A percentile compares a stretch with the other conserved stretches of the same genome.
Evolutionary conservation across 768 basidiomycete genomes (phyloP).

Genomic region (Pseudohyphozyma bogoriensis): DNA sequence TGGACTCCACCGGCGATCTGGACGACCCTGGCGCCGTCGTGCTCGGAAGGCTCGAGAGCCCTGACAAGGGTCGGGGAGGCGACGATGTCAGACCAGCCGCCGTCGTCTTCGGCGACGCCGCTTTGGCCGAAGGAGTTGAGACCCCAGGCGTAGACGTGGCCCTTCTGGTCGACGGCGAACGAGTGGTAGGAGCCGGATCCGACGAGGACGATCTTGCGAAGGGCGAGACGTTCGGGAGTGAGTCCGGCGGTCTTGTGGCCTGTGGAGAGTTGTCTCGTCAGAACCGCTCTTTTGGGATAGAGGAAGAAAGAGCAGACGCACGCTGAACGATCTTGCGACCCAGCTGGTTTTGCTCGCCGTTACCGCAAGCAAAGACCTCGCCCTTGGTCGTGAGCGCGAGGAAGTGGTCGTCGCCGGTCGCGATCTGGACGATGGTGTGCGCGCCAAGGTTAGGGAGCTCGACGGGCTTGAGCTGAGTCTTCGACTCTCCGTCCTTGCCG

Average conservation of each 20-base stretch:
- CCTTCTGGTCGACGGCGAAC: conserved; percentile 75
- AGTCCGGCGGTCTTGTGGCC: conserved; percentile 83
- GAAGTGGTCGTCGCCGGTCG: conserved; percentile 78
- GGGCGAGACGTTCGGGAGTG: conserved; percentile 69
- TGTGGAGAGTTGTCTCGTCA: background rate
- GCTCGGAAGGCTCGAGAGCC: conserved; percentile 35
- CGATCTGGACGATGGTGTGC: conserved; percentile 55
- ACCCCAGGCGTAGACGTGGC: conserved; percentile 91
- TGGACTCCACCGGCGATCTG: conserved; percentile 77
- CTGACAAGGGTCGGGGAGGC: conserved; percentile 47
- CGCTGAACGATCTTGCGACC: conserved; percentile 70
- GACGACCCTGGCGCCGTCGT: conserved; percentile 40
- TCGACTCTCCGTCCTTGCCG: conserved; percentile 47
- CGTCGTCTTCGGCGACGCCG: conserved; percentile 44
- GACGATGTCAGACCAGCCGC: conserved; percentile 39
- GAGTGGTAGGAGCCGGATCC: conserved; percentile 79
- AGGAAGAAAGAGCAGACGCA: background rate
- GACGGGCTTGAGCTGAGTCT: conserved; percentile 55
- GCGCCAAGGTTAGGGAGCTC: conserved; percentile 37
- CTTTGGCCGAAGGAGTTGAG: conserved; percentile 70
- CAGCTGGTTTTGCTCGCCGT: conserved; percentile 80
- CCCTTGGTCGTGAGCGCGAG: conserved; percentile 81
- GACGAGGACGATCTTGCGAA: conserved; percentile 62
- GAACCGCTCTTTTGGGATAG: background rate
- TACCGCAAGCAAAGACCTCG: conserved; percentile 78